A percentile compares a stretch with the other conserved stretches of the same genome.
These are phyloP conservation scores for Metschnikowia rubicola DNA, from an alignment of 805 yeast genomes.

Conservation along the genomic window DNA sequence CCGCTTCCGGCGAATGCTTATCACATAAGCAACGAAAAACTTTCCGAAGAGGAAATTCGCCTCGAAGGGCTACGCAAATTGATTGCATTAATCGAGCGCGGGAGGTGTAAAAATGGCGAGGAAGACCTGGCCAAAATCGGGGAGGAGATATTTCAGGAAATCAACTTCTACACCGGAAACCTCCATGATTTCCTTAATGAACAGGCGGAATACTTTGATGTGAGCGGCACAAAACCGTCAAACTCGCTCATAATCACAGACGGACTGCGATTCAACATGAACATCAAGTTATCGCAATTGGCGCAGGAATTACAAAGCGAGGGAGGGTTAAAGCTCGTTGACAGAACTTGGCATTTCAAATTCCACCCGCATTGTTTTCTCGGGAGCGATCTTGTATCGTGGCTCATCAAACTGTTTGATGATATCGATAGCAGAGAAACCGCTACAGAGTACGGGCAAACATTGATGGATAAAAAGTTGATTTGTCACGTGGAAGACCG, in stretches of 20 bases:
- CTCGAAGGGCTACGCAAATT: conserved; percentile 83
- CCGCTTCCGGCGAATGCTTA: conserved; percentile 57
- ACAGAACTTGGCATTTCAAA: conserved; percentile 89
- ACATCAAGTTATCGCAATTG: conserved; percentile 48
- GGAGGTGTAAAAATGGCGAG: conserved; percentile 36
- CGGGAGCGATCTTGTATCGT: conserved; percentile 81
- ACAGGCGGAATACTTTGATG: conserved; percentile 42
- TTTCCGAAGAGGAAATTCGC: conserved; percentile 81
- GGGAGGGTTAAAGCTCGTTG: conserved; percentile 64
- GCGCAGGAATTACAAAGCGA: conserved; percentile 63
- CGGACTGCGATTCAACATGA: conserved; percentile 43
- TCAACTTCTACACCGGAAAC: conserved; percentile 84
- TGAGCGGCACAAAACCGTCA: conserved; percentile 32
- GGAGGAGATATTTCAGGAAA: conserved; percentile 63
- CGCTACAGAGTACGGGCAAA: conserved; percentile 78
- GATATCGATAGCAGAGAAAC: conserved; percentile 82
- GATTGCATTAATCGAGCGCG: conserved; percentile 58
- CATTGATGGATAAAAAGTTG: conserved; percentile 65
- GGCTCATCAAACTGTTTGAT: conserved; percentile 75
- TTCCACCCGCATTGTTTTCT: conserved; percentile 72
- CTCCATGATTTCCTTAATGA: conserved; percentile 59
- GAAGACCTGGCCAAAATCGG: conserved; percentile 26
- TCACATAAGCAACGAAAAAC: conserved; percentile 52
- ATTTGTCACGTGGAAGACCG: conserved; percentile 79
- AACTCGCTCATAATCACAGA: conserved; percentile 31